Evolutionary conservation across 805 yeast species (phyloP).

Genomic region (Wickerhamiella qilinensis): DNA sequence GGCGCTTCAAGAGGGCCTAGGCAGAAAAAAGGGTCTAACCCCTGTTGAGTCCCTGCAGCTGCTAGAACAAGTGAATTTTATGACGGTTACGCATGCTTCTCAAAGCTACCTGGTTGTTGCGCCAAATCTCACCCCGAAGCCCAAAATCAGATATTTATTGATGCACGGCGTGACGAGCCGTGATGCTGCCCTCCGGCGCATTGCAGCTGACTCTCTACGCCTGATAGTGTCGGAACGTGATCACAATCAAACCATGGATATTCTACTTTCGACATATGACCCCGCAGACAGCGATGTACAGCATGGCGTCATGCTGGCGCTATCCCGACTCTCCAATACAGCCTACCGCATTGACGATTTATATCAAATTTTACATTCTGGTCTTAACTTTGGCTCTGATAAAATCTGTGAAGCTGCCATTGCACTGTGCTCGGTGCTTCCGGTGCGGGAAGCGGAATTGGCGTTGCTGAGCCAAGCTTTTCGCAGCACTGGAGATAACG

Average conservation of each 20-base stretch:
- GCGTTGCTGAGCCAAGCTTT: neutral
- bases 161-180: constrained; percentile 22
- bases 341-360: neutral
- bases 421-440: neutral
- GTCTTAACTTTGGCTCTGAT: constrained; percentile 5
- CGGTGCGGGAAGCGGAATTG: neutral
- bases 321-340: constrained; percentile 2
- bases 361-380: neutral
- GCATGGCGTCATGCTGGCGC: constrained; percentile 8
- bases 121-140: constrained; percentile 9
- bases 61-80: constrained; percentile 43
- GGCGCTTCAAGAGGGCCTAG: constrained; percentile 71
- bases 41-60: constrained; percentile 25
- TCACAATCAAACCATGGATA: neutral
- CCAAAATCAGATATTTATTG: constrained; percentile 20
- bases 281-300: neutral
- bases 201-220: constrained; percentile 27
- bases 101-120: constrained; percentile 28
- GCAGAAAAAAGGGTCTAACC: constrained; percentile 42
- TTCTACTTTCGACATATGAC: neutral
- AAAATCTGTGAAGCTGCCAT: constrained; percentile 4
- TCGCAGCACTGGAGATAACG: neutral
- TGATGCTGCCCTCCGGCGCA: constrained; percentile 28
- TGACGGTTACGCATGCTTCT: constrained; percentile 29
- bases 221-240: neutral